Evolutionary conservation across 2,329 filamentous ascomycete genomes (phyloP).

Genomic region (Cladobotryum protrusum): DNA sequence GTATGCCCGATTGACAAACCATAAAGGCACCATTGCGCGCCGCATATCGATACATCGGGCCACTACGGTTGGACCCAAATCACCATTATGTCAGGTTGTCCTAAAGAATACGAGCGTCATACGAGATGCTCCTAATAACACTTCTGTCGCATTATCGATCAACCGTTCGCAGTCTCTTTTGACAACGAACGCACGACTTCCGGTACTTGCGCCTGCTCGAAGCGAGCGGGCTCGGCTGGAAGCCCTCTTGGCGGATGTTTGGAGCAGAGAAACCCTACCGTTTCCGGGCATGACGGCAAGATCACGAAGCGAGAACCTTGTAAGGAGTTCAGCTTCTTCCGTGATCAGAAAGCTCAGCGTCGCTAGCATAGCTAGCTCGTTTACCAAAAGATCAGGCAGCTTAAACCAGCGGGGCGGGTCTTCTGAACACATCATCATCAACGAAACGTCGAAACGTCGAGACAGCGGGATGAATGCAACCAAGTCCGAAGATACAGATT

Average conservation of each 20-base stretch:
- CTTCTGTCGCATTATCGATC: constrained; percentile 46
- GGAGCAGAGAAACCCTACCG: constrained; percentile 74
- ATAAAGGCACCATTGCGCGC: constrained; percentile 53
- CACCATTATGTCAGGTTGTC: constrained; percentile 67
- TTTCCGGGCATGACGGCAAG: constrained; percentile 72
- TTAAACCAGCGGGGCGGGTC: constrained; percentile 21
- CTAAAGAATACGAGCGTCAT: constrained; percentile 76
- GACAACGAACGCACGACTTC: constrained; percentile 58
- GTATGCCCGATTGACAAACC: not conserved
- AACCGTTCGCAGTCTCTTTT: constrained; percentile 74
- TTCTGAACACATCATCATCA: constrained; percentile 1
- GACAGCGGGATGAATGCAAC: not conserved
- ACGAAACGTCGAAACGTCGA: constrained; percentile 4
- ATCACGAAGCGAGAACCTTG: constrained; percentile 61
- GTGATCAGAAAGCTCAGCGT: constrained; percentile 86
- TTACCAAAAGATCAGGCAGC: constrained; percentile 64
- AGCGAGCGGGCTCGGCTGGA: constrained; percentile 75
- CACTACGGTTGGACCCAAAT: constrained; percentile 64
- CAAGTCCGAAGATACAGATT: not conserved
- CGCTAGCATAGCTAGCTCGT: constrained; percentile 70
- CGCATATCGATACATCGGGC: constrained; percentile 74
- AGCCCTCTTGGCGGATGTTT: constrained; percentile 66
- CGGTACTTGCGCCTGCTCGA: constrained; percentile 67
- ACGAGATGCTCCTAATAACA: constrained; percentile 45
- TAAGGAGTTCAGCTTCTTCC: constrained; percentile 73